Conservation (phyloP, 805 yeast genomes). For the Cyberlindnera mycetangii region DNA sequence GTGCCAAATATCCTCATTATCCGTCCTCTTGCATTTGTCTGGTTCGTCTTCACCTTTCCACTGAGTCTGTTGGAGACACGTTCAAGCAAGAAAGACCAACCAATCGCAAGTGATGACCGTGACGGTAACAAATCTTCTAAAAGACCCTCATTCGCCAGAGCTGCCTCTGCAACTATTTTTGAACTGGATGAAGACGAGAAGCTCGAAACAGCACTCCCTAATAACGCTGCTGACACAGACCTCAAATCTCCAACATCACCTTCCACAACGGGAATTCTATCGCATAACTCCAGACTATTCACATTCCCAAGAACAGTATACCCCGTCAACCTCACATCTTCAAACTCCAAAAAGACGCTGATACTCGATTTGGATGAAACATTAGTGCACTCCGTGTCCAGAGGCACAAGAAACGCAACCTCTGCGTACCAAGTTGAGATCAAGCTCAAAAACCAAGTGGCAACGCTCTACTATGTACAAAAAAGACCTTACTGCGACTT, state of each 20-base stretch:
- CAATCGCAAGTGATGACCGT: background rate
- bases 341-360: constrained; percentile 56
- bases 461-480: constrained; percentile 84
- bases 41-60: constrained; percentile 58
- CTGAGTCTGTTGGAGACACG: constrained; percentile 39
- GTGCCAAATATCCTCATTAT: constrained; percentile 48
- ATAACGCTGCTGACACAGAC: constrained; percentile 11
- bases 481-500: constrained; percentile 90
- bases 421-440: constrained; percentile 80
- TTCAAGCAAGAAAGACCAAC: constrained; percentile 1
- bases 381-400: constrained; percentile 82
- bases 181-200: constrained; percentile 24
- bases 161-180: constrained; percentile 15
- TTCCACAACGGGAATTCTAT: constrained; percentile 15
- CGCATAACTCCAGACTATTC: constrained; percentile 20
- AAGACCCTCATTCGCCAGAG: constrained; percentile 1
- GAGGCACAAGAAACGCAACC: constrained; percentile 41
- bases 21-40: constrained; percentile 48
- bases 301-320: constrained; percentile 39
- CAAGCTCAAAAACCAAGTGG: constrained; percentile 58
- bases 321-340: constrained; percentile 39
- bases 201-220: constrained; percentile 4
- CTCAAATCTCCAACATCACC: constrained; percentile 27
- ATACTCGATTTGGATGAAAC: constrained; percentile 94
- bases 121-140: background rate